phyloP scores from a whole-genome alignment of 1,139 yeast species.

The Saccharomyces hybrid region DNA sequence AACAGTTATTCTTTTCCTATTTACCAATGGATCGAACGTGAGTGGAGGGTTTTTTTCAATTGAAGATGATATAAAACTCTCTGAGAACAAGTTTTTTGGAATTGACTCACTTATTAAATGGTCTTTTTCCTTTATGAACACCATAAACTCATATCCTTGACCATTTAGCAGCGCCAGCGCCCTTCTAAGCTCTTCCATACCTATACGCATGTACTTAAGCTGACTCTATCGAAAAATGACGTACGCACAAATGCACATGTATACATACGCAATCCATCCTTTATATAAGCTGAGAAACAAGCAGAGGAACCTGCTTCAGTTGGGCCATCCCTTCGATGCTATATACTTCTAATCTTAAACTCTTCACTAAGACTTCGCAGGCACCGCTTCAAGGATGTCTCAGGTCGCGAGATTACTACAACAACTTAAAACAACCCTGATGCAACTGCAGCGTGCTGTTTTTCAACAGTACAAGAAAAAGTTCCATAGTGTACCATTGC shows the following conservation, averaged over 20 bases:
- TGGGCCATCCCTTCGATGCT: background rate
- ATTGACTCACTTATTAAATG: background rate
- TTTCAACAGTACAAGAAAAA: background rate
- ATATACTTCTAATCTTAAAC: background rate
- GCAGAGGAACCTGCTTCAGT: background rate
- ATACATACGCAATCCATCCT: background rate
- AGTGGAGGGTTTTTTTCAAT: background rate
- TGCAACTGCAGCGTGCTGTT: background rate
- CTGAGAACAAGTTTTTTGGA: background rate
- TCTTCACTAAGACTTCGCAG: background rate
- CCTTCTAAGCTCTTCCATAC: background rate
- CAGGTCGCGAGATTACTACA: background rate
- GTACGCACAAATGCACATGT: background rate
- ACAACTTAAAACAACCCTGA: background rate
- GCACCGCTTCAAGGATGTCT: background rate
- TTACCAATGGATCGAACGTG: background rate
- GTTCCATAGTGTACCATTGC: background rate
- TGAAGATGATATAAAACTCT: constrained; percentile 1
- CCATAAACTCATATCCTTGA: constrained; percentile 1
- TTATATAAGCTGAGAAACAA: background rate
- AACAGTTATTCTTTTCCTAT: background rate
- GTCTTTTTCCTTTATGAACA: background rate
- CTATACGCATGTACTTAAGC: background rate
- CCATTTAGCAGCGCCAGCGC: constrained; percentile 1
- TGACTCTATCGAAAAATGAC: background rate